Evolutionary conservation across 345 rosid species (phyloP).

Genomic region (Dimocarpus longan): DNA sequence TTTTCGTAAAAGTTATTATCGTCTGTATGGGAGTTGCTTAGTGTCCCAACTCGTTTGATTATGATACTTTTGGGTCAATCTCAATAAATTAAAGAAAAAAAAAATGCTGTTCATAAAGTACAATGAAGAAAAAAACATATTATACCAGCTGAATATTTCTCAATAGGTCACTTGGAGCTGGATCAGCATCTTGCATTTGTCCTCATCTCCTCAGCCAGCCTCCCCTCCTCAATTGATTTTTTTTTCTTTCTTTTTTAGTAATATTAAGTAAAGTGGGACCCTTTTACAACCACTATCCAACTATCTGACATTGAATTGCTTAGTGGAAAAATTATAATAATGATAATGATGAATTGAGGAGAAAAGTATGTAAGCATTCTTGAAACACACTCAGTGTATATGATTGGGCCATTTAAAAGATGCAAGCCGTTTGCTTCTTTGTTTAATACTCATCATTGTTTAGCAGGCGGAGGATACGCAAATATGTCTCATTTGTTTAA

Average conservation of each 20-base stretch:
- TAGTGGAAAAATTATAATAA: slow-evolving; percentile 2
- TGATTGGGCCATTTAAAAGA: slow-evolving; percentile 9
- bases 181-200: slow-evolving; percentile 1
- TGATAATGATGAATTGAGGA: background rate
- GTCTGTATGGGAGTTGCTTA: too few relatives aligned
- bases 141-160: background rate
- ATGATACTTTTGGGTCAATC: too few relatives aligned
- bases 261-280: slow-evolving; percentile 2
- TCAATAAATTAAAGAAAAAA: too few relatives aligned
- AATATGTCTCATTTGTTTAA: background rate
- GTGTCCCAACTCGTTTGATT: too few relatives aligned
- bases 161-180: background rate
- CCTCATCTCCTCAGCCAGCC: background rate
- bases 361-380: slow-evolving; percentile 6
- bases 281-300: slow-evolving; percentile 9
- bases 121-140: background rate
- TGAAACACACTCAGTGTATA: slow-evolving; percentile 12
- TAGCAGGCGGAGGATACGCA: slow-evolving; percentile 8
- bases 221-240: background rate
- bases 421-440: slow-evolving; percentile 11
- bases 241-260: background rate
- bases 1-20: too few relatives aligned
- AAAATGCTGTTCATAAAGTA: background rate
- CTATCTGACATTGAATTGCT: background rate
- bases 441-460: slow-evolving; percentile 16